Evolutionary conservation across 495 filamentous ascomycete genomes (phyloP).

Genomic region (Astrothelium subdiscretum): DNA sequence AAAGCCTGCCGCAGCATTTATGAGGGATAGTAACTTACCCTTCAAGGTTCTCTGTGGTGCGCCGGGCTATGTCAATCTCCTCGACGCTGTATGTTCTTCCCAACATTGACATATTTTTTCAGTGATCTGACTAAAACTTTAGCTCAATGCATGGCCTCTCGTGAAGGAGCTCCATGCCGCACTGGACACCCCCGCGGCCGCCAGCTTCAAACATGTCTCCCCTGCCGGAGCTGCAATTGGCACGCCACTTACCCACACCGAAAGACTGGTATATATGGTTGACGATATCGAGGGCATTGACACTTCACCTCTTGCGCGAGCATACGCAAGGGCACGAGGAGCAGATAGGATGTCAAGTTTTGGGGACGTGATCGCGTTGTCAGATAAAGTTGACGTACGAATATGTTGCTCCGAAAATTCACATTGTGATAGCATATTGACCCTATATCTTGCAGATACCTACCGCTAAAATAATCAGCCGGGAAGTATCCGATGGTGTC

Average conservation of each 20-base stretch:
- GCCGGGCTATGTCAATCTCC: constrained; percentile 92
- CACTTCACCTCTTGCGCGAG: constrained; percentile 74
- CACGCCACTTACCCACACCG: constrained; percentile 67
- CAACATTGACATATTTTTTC: too few relatives aligned
- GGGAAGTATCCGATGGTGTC: constrained; percentile 94
- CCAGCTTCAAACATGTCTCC: constrained; percentile 98
- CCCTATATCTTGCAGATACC: constrained; percentile 24
- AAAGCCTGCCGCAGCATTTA: constrained; percentile 81
- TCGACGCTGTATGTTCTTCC: constrained; percentile 49
- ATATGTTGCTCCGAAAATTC: not conserved
- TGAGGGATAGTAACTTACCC: constrained; percentile 60
- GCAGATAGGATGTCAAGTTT: constrained; percentile 97
- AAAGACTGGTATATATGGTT: constrained; percentile 96
- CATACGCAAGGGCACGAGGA: constrained; percentile 88
- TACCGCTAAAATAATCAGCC: constrained; percentile 91
- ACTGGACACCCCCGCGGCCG: constrained; percentile 78
- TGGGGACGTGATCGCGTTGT: constrained; percentile 90
- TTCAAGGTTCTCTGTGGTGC: constrained; percentile 92
- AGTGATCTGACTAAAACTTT: not conserved
- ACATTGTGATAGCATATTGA: not conserved
- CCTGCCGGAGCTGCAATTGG: constrained; percentile 93
- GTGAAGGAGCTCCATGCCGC: constrained; percentile 93
- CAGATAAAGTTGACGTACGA: constrained; percentile 64
- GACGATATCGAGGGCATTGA: constrained; percentile 86
- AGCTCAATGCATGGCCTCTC: constrained; percentile 85